phyloP scores from a whole-genome alignment of 164 flowering plant genomes.

The Nymphaea thermarum region DNA sequence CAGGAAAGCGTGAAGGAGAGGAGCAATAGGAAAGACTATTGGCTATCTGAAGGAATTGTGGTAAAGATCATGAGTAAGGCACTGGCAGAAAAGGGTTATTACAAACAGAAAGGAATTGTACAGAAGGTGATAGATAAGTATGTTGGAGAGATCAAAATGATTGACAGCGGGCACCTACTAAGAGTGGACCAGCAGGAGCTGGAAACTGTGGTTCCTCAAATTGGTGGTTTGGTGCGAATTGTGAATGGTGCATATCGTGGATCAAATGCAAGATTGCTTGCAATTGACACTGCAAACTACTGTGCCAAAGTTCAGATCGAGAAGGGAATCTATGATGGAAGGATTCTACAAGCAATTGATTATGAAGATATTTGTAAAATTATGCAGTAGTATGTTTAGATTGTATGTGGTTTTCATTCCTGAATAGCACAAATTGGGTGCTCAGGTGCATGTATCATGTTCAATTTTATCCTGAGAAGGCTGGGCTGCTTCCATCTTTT shows the following conservation, averaged over 20 bases:
- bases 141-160: conserved; percentile 81
- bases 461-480: no score
- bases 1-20: conserved; percentile 70
- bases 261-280: conserved; percentile 49
- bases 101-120: conserved; percentile 76
- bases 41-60: conserved; percentile 73
- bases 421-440: not conserved
- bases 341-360: conserved; percentile 59
- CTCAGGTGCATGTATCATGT: not conserved
- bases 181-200: conserved; percentile 88
- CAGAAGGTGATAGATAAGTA: conserved; percentile 66
- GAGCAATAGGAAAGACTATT: conserved; percentile 70
- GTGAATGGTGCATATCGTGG: conserved; percentile 97
- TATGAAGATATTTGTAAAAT: conserved; percentile 85
- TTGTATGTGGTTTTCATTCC: not conserved
- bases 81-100: conserved; percentile 66
- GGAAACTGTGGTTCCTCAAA: conserved; percentile 86
- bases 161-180: conserved; percentile 61
- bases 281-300: conserved; percentile 51
- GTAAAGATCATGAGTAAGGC: conserved; percentile 87
- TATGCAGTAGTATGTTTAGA: conserved; percentile 1
- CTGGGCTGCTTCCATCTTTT: no score
- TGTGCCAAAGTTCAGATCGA: conserved; percentile 79
- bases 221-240: conserved; percentile 64
- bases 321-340: conserved; percentile 77